phyloP scores from a whole-genome alignment of 192 early-diverging fungal genomes.

The Endogone sp. region DNA sequence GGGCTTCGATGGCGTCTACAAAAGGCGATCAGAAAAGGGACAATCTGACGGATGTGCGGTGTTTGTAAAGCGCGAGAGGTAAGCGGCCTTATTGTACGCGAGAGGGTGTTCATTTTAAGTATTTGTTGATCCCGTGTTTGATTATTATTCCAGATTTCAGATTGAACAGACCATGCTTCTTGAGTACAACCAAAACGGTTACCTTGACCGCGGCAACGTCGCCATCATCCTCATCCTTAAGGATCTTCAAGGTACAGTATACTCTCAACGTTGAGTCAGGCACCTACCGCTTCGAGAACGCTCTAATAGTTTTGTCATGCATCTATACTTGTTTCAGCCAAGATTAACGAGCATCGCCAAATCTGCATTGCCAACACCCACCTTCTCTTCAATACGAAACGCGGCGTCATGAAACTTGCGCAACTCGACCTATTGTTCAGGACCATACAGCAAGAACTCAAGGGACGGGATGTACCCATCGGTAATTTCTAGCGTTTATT shows the following conservation, averaged over 20 bases:
- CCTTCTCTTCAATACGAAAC: neutral
- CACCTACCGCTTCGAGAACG: neutral
- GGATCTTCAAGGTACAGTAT: neutral
- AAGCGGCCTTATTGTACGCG: neutral
- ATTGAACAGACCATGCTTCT: neutral
- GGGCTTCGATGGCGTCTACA: neutral
- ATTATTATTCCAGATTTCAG: neutral
- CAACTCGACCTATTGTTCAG: neutral
- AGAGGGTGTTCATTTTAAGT: neutral
- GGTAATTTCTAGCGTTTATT: neutral
- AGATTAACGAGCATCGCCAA: neutral
- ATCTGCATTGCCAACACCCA: conserved; percentile 1
- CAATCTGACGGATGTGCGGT: conserved; percentile 1
- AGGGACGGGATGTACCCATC: neutral
- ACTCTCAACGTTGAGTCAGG: neutral
- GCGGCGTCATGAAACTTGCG: neutral
- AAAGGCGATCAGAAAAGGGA: neutral
- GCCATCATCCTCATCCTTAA: neutral
- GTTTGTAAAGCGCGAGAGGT: neutral
- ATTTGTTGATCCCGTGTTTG: neutral
- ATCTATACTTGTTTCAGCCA: neutral
- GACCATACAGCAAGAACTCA: neutral
- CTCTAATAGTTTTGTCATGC: neutral
- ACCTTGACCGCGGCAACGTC: neutral
- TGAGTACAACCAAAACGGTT: neutral